These are phyloP conservation scores for Martensiomyces pterosporus DNA, from an alignment of 192 early-diverging fungal species.

Conservation along the genomic window DNA sequence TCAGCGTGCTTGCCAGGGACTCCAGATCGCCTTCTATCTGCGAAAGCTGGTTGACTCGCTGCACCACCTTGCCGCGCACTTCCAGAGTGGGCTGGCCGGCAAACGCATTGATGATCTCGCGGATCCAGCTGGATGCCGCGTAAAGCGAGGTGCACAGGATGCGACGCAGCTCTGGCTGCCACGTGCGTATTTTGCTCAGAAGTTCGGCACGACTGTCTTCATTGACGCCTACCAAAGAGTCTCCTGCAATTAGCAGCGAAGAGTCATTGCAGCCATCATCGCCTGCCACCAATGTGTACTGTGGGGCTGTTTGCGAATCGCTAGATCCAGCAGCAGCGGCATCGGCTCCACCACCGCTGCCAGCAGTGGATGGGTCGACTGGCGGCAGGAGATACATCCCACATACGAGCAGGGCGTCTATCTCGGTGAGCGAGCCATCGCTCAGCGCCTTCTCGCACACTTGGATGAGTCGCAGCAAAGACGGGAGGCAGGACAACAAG, in stretches of 20 bases:
- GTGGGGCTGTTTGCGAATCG: neutral
- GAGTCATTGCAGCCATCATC: conserved; percentile 6
- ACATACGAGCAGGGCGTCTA: conserved; percentile 68
- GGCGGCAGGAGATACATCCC: conserved; percentile 49
- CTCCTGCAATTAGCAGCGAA: conserved; percentile 10
- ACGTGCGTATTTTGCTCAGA: conserved; percentile 3
- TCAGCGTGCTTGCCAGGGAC: conserved; percentile 21
- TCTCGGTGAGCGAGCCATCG: conserved; percentile 52
- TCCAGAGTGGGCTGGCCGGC: conserved; percentile 33
- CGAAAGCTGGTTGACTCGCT: conserved; percentile 35
- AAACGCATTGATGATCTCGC: conserved; percentile 68
- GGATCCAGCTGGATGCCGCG: conserved; percentile 54
- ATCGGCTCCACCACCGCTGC: conserved; percentile 31
- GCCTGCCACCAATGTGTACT: conserved; percentile 2
- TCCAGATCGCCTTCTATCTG: conserved; percentile 23
- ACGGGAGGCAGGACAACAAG: conserved; percentile 56
- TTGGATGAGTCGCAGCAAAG: conserved; percentile 67
- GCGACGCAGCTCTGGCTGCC: conserved; percentile 24
- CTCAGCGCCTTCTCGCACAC: conserved; percentile 60
- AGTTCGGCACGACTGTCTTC: conserved; percentile 44
- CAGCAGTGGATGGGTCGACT: conserved; percentile 32
- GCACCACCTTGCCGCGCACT: conserved; percentile 23
- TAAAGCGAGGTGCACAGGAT: conserved; percentile 36
- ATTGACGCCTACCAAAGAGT: conserved; percentile 20
- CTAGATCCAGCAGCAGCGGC: conserved; percentile 7